phyloP scores from a whole-genome alignment of 106 monocot species.

The Agapanthus africanus region DNA sequence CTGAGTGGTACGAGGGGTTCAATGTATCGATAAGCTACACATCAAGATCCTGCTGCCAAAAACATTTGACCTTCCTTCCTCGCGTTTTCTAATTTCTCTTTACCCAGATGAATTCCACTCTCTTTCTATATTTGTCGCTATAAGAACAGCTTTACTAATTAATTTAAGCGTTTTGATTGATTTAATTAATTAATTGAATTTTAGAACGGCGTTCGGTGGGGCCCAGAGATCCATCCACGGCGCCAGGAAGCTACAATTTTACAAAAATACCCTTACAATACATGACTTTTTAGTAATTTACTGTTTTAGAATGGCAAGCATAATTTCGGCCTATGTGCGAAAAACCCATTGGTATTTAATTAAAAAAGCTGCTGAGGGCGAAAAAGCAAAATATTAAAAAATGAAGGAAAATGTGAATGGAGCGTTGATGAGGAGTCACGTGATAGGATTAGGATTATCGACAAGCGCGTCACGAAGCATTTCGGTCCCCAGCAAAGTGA shows the following conservation, averaged over 20 bases:
- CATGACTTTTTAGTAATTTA: too few species aligned
- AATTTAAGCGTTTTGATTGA: too few species aligned
- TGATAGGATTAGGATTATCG: conserved; percentile 5
- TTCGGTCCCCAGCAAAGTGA: background rate
- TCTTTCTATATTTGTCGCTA: too few species aligned
- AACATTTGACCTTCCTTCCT: too few species aligned
- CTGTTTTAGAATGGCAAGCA: background rate
- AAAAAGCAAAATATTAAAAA: conserved; percentile 2
- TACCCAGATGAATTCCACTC: too few species aligned
- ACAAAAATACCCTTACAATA: conserved; percentile 6
- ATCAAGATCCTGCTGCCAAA: background rate
- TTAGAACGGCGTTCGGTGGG: too few species aligned
- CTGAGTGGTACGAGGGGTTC: background rate
- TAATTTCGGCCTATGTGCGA: too few species aligned
- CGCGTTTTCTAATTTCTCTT: too few species aligned
- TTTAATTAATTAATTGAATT: too few species aligned
- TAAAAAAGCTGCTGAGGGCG: background rate
- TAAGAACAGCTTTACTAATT: too few species aligned
- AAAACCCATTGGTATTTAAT: background rate
- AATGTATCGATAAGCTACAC: background rate
- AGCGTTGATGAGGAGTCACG: background rate
- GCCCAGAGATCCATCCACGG: too few species aligned
- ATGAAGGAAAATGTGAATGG: background rate
- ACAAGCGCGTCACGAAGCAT: conserved; percentile 2
- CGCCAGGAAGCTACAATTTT: too few species aligned